These are phyloP conservation scores for Plectranthus barbatus DNA, from an alignment of 257 asterid species.

Conservation along the genomic window DNA sequence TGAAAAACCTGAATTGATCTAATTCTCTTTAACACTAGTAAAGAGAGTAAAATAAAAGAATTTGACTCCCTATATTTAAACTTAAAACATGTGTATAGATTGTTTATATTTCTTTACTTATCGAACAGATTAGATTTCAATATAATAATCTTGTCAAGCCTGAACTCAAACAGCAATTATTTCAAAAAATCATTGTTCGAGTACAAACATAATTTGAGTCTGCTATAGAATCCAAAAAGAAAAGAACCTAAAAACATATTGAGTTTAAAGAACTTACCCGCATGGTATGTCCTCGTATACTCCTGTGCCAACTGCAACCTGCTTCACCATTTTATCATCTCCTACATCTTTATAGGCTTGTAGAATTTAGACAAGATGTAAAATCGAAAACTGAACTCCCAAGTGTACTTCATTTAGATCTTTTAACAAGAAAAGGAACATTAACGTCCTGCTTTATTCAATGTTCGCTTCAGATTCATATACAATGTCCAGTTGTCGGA, in stretches of 20 bases:
- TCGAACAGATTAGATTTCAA: neutral
- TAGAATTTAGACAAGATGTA: neutral
- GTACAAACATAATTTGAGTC: neutral
- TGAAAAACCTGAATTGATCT: neutral
- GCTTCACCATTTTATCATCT: slow-evolving; percentile 41
- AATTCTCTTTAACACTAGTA: neutral
- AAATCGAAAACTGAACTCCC: neutral
- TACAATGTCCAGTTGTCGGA: neutral
- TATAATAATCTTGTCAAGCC: neutral
- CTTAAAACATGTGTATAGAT: too few species aligned
- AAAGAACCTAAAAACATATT: neutral
- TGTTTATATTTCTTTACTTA: neutral
- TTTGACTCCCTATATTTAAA: neutral
- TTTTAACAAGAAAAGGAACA: neutral
- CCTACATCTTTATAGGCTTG: slow-evolving; percentile 25
- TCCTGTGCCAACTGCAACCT: slow-evolving; percentile 80
- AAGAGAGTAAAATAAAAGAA: neutral
- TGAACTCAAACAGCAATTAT: neutral
- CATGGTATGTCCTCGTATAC: slow-evolving; percentile 56
- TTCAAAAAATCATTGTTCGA: neutral
- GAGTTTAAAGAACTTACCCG: slow-evolving; percentile 46
- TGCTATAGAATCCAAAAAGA: neutral
- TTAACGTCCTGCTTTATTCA: neutral
- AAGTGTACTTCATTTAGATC: neutral
- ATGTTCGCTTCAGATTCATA: neutral